Percentiles rank a stretch among this genome's conserved stretches.
phyloP scores from a whole-genome alignment of 495 filamentous ascomycete genomes.

The Hyphodiscus hymeniophilus region DNA sequence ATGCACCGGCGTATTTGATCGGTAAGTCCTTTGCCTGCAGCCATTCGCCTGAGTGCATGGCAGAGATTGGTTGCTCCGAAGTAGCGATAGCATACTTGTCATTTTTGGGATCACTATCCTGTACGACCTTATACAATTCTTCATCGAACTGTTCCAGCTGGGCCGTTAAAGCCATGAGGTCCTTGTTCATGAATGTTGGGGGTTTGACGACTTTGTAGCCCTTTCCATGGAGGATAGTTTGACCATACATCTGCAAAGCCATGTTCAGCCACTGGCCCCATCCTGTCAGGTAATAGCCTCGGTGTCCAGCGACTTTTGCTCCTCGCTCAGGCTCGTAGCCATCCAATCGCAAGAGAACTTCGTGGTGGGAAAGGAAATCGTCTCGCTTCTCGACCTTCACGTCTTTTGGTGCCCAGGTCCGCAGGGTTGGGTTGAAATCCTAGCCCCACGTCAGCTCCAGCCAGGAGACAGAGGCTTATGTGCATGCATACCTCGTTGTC shows the following conservation, averaged over 20 bases:
- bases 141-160: constrained; percentile 97
- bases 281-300: constrained; percentile 83
- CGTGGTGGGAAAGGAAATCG: constrained; percentile 83
- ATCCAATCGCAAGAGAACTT: constrained; percentile 78
- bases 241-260: constrained; percentile 86
- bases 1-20: constrained; percentile 75
- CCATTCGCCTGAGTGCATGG: constrained; percentile 91
- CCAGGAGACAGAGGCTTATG: neutral
- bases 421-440: constrained; percentile 74
- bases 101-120: constrained; percentile 70
- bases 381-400: constrained; percentile 58
- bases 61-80: constrained; percentile 89
- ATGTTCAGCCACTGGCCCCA: constrained; percentile 93
- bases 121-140: constrained; percentile 92
- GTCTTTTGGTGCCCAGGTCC: constrained; percentile 72
- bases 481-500: constrained; percentile 60
- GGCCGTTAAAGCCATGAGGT: constrained; percentile 98
- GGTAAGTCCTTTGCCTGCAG: constrained; percentile 76
- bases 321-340: constrained; percentile 93
- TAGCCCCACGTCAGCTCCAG: constrained; percentile 15
- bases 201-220: constrained; percentile 85
- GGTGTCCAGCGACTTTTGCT: constrained; percentile 89
- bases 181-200: constrained; percentile 91
- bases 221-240: constrained; percentile 73
- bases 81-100: constrained; percentile 98